Conservation (phyloP, 2,329 filamentous ascomycete genomes). For the Alternaria triticina region DNA sequence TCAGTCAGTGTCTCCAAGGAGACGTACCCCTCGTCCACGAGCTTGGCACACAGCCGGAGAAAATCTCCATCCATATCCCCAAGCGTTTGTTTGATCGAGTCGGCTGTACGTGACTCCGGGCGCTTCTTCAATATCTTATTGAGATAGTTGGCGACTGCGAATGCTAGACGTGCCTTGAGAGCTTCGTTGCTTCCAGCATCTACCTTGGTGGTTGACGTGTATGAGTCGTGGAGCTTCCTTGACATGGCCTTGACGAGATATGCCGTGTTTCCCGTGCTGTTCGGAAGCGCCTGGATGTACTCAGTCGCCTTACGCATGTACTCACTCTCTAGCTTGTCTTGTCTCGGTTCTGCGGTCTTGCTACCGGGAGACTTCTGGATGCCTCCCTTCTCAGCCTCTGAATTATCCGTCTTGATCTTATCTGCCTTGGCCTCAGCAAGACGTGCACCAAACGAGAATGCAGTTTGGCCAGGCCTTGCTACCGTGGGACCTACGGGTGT, state of each 20-base stretch:
- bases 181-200: slow-evolving; percentile 13
- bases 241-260: slow-evolving; percentile 22
- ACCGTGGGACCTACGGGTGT: background rate
- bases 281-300: slow-evolving; percentile 23
- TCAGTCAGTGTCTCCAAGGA: slow-evolving; percentile 28
- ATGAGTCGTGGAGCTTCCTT: slow-evolving; percentile 23
- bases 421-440: background rate
- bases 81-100: slow-evolving; percentile 22
- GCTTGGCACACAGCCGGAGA: slow-evolving; percentile 25
- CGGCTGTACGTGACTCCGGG: slow-evolving; percentile 8
- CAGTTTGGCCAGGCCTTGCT: background rate
- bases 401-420: background rate
- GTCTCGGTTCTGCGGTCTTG: background rate
- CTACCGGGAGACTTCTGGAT: background rate
- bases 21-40: slow-evolving; percentile 28
- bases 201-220: slow-evolving; percentile 5
- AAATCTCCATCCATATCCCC: slow-evolving; percentile 27
- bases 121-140: slow-evolving; percentile 22
- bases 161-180: slow-evolving; percentile 23
- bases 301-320: slow-evolving; percentile 26
- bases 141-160: slow-evolving; percentile 29
- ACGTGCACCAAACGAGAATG: slow-evolving; percentile 10
- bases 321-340: slow-evolving; percentile 14
- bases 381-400: background rate
- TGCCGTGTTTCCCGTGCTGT: background rate